phyloP scores from a whole-genome alignment of 768 basidiomycete species.

The Coprinellus micaceus region DNA sequence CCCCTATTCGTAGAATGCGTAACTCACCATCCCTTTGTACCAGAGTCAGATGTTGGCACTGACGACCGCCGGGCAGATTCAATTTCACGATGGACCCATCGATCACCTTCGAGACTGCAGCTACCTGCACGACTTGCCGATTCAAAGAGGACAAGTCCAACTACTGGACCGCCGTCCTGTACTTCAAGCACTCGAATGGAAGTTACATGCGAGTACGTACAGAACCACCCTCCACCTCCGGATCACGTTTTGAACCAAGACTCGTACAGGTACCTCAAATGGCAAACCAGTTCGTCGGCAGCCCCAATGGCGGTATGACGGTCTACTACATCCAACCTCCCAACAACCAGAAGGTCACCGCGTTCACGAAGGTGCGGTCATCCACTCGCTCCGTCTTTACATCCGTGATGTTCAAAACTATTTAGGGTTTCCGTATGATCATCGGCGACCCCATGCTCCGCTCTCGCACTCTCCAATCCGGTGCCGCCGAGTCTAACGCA shows the following conservation, averaged over 20 bases:
- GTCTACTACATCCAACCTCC: conserved; percentile 9
- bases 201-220: conserved; percentile 8
- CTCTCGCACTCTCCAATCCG: not conserved
- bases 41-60: conserved; percentile 4
- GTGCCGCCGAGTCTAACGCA: not conserved
- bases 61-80: conserved; percentile 6
- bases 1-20: not conserved
- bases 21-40: conserved; percentile 2
- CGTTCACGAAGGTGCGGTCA: not conserved
- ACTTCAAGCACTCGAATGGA: conserved; percentile 11
- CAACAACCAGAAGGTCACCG: not conserved
- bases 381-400: no score
- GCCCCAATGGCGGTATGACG: conserved; percentile 8
- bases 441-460: not conserved
- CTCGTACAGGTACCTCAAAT: conserved; percentile 12
- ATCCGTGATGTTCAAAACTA: no score
- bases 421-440: conserved; percentile 1
- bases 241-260: no score
- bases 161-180: conserved; percentile 15
- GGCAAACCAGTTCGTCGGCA: conserved; percentile 5
- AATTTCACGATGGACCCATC: conserved; percentile 7
- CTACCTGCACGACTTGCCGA: conserved; percentile 13
- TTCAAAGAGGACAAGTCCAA: conserved; percentile 16
- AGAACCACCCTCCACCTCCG: no score
- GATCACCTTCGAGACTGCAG: not conserved